A percentile compares a stretch with the other conserved stretches of the same genome.
Evolutionary conservation across 306 rosid species (phyloP).

Genomic region (Sicyos edulis): DNA sequence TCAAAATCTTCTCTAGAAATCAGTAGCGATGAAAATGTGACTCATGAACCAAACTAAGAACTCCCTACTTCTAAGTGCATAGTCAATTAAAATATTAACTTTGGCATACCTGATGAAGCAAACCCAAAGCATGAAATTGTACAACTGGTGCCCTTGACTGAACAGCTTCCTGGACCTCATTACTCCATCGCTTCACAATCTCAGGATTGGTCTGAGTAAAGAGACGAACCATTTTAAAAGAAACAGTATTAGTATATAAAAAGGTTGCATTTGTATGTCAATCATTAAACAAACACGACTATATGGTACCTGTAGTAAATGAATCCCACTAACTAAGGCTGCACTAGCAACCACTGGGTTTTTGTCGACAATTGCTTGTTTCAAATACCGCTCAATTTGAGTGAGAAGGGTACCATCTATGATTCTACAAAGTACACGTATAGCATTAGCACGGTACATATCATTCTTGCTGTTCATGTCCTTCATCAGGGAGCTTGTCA

Average conservation of each 20-base stretch:
- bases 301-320: conserved; percentile 77
- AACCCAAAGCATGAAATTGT: conserved; percentile 89
- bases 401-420: conserved; percentile 96
- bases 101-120: conserved; percentile 82
- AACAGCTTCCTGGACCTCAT: conserved; percentile 98
- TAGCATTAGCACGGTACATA: conserved; percentile 97
- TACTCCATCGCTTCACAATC: conserved; percentile 98
- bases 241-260: neutral
- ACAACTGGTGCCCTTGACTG: conserved; percentile 98
- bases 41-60: neutral
- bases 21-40: neutral
- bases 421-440: conserved; percentile 92
- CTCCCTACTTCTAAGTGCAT: neutral
- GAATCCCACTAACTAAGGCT: conserved; percentile 95
- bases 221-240: neutral
- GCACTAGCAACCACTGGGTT: conserved; percentile 99
- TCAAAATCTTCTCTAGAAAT: neutral
- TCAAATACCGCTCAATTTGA: conserved; percentile 90
- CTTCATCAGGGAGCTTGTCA: conserved; percentile 98
- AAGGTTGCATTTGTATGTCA: neutral
- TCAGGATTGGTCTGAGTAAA: conserved; percentile 75
- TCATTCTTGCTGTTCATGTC: conserved; percentile 97
- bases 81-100: conserved; percentile 21
- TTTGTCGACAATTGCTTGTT: conserved; percentile 98
- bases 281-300: neutral